A percentile compares a stretch with the other conserved stretches of the same genome.
Conservation (phyloP, 148 eudicot species). For the Rhododendron williamsianum region DNA sequence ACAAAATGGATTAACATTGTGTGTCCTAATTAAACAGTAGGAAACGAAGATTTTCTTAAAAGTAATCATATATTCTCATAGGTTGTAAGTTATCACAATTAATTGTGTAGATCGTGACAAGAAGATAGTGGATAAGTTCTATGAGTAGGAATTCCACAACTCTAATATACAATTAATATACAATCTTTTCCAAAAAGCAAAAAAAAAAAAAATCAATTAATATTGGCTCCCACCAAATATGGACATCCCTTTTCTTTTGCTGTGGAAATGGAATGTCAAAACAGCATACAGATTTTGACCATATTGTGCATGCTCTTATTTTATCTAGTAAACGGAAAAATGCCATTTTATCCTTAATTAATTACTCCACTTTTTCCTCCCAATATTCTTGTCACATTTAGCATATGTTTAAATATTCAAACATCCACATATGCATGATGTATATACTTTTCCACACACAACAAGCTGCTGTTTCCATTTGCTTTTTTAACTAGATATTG, state of each 20-base stretch:
- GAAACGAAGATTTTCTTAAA: background rate
- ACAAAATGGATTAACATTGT: background rate
- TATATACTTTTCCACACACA: background rate
- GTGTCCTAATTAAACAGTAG: background rate
- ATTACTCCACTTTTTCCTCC: background rate
- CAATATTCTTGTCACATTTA: background rate
- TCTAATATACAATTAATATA: background rate
- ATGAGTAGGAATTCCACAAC: constrained; percentile 15
- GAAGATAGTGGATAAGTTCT: background rate
- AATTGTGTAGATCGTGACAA: background rate
- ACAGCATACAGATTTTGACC: constrained; percentile 1
- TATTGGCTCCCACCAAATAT: background rate
- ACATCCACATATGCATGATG: background rate
- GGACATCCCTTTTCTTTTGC: background rate
- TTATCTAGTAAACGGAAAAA: background rate
- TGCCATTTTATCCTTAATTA: background rate
- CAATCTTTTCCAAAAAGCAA: background rate
- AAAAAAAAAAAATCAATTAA: too few relatives aligned
- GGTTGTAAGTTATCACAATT: background rate
- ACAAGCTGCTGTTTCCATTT: background rate
- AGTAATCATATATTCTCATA: background rate
- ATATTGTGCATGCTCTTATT: background rate
- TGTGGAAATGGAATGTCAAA: background rate
- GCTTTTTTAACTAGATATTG: background rate
- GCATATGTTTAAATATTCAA: background rate